Evolutionary conservation across 768 basidiomycete genomes (phyloP).

Genomic region (Tylopilus rubrobrunneus): DNA sequence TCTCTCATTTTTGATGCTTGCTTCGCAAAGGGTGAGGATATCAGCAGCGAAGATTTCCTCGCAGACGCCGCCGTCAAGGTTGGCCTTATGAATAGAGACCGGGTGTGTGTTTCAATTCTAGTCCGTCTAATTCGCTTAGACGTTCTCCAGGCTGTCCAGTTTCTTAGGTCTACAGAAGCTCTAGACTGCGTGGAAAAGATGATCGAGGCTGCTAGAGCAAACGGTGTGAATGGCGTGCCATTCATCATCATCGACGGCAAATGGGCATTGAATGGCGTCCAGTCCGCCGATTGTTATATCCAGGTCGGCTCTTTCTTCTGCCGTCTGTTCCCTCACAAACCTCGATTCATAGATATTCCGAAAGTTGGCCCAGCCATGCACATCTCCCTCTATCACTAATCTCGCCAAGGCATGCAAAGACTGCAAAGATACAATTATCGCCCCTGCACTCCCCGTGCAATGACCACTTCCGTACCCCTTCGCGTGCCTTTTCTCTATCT

Average conservation of each 20-base stretch:
- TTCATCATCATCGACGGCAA: conserved; percentile 46
- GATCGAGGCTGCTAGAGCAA: conserved; percentile 36
- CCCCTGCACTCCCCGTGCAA: conserved; percentile 20
- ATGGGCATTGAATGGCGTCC: conserved; percentile 45
- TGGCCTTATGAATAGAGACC: conserved; percentile 37
- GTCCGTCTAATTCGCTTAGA: background rate
- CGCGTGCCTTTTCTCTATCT: background rate
- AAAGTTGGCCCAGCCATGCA: conserved; percentile 23
- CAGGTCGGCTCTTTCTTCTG: conserved; percentile 26
- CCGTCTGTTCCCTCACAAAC: background rate
- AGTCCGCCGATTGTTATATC: conserved; percentile 37
- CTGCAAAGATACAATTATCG: conserved; percentile 18
- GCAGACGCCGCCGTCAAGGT: conserved; percentile 34
- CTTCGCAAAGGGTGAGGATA: conserved; percentile 39
- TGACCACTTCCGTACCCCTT: conserved; percentile 9
- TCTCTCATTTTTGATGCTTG: conserved; percentile 38
- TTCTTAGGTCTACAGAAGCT: conserved; percentile 40
- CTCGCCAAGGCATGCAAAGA: conserved; percentile 17
- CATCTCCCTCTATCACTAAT: conserved; percentile 1
- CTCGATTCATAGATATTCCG: conserved; percentile 27
- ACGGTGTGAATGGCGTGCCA: conserved; percentile 50
- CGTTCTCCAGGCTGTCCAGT: conserved; percentile 33
- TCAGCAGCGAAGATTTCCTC: conserved; percentile 35
- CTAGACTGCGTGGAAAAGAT: conserved; percentile 39
- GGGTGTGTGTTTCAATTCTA: conserved; percentile 26